These are phyloP conservation scores for Sugiyamaella pinicola DNA, from an alignment of 1,139 yeast species.

Conservation along the genomic window DNA sequence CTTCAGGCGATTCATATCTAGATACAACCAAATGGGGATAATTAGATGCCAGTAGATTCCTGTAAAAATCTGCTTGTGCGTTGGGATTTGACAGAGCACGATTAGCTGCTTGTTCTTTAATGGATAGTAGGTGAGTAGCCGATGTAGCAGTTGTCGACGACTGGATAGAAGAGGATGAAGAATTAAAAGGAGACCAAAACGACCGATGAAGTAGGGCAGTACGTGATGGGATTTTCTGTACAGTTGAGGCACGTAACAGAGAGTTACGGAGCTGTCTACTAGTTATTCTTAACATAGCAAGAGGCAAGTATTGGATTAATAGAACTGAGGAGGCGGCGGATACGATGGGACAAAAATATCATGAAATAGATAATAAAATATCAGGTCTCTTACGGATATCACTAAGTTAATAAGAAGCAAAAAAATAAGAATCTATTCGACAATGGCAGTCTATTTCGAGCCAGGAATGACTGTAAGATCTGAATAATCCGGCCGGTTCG, in stretches of 20 bases:
- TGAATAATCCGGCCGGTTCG: neutral
- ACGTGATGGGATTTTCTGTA: neutral
- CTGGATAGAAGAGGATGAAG: conserved; percentile 3
- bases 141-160: conserved; percentile 8
- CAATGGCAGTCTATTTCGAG: neutral
- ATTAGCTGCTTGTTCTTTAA: conserved; percentile 79
- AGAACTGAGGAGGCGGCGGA: neutral
- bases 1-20: conserved; percentile 88
- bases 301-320: neutral
- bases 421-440: too few species aligned
- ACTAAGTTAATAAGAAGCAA: too few species aligned
- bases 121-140: conserved; percentile 22
- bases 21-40: conserved; percentile 93
- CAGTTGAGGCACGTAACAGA: neutral
- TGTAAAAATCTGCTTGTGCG: conserved; percentile 81
- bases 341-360: neutral
- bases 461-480: neutral
- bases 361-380: neutral
- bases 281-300: conserved; percentile 5
- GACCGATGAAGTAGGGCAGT: neutral
- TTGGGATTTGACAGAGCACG: conserved; percentile 64
- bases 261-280: neutral
- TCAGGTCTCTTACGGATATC: too few species aligned
- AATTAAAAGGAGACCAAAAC: conserved; percentile 14
- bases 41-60: conserved; percentile 66